These are phyloP conservation scores for Nissolia schottii DNA, from an alignment of 306 rosid genomes.

Conservation along the genomic window DNA sequence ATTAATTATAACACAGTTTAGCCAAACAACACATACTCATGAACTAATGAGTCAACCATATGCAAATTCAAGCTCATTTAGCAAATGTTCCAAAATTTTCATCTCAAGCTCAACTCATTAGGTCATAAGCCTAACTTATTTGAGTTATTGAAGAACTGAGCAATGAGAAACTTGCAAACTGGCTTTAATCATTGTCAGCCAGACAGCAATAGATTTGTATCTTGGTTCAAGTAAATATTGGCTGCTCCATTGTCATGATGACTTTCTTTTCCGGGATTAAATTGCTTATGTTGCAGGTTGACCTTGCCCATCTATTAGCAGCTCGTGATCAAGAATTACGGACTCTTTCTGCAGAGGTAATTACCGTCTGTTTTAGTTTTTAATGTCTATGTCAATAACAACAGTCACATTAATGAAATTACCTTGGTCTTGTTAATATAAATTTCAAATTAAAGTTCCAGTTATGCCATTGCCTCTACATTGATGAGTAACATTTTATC, in stretches of 20 bases:
- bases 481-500: neutral
- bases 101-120: too few species aligned
- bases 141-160: neutral
- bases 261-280: neutral
- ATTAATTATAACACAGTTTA: neutral
- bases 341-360: conserved; percentile 94
- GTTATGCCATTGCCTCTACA: neutral
- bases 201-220: neutral
- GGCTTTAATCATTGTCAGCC: neutral
- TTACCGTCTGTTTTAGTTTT: conserved; percentile 13
- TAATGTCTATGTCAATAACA: neutral
- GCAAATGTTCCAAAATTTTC: too few species aligned
- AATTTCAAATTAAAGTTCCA: neutral
- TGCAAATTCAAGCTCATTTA: too few species aligned
- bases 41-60: too few species aligned
- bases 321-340: conserved; percentile 98
- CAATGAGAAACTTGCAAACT: neutral
- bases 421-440: neutral
- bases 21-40: neutral
- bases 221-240: neutral
- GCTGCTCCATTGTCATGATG: neutral
- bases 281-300: conserved; percentile 68
- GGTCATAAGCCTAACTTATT: neutral
- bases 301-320: conserved; percentile 94
- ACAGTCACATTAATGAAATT: neutral